Evolutionary conservation across 768 basidiomycete genomes (phyloP).

Genomic region (Tephrocybe sp.): DNA sequence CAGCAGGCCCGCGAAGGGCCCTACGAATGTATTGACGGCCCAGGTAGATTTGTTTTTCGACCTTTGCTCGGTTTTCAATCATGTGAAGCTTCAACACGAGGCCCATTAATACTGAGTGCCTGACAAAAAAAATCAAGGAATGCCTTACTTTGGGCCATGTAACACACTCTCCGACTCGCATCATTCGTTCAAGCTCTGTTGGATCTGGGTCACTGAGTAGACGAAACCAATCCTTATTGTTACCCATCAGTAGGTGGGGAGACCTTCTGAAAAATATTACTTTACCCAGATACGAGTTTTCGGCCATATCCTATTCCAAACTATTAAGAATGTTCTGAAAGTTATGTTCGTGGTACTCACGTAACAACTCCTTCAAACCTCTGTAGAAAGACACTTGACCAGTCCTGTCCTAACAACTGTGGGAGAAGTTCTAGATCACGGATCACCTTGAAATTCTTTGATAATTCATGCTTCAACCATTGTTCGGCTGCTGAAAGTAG

Average conservation of each 20-base stretch:
- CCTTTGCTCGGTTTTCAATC: slow-evolving; percentile 84
- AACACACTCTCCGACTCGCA: slow-evolving; percentile 81
- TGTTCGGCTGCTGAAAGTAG: slow-evolving; percentile 90
- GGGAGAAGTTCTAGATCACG: slow-evolving; percentile 95
- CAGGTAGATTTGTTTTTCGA: slow-evolving; percentile 81
- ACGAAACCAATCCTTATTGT: slow-evolving; percentile 74
- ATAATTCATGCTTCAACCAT: slow-evolving; percentile 92
- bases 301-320: slow-evolving; percentile 69
- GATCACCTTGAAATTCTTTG: slow-evolving; percentile 98
- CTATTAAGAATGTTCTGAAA: slow-evolving; percentile 25
- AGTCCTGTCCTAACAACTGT: slow-evolving; percentile 90
- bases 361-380: slow-evolving; percentile 88
- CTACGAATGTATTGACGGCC: slow-evolving; percentile 75
- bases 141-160: slow-evolving; percentile 92
- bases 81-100: slow-evolving; percentile 82
- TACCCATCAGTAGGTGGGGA: slow-evolving; percentile 5
- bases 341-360: too few species aligned
- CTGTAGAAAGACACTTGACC: slow-evolving; percentile 96
- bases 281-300: slow-evolving; percentile 74
- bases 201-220: slow-evolving; percentile 85
- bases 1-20: slow-evolving; percentile 39
- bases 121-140: not conserved
- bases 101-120: not conserved
- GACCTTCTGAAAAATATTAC: slow-evolving; percentile 18
- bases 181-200: slow-evolving; percentile 81